phyloP scores from a whole-genome alignment of 2,329 filamentous ascomycete genomes.

The Dactylella cylindrospora region DNA sequence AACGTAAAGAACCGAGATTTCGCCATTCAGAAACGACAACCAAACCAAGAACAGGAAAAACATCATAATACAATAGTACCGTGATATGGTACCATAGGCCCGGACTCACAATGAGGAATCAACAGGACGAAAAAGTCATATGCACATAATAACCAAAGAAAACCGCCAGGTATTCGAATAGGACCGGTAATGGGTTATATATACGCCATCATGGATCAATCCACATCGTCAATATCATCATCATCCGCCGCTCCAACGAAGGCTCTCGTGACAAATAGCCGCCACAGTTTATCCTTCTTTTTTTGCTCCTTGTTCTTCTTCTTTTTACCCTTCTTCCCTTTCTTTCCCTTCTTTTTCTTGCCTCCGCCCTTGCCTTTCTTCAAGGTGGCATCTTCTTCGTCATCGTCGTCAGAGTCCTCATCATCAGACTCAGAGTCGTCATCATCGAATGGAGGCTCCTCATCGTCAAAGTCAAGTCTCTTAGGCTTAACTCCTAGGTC shows the following conservation, averaged over 20 bases:
- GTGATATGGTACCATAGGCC: neutral
- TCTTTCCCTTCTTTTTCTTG: slow-evolving; percentile 39
- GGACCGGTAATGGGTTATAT: no score
- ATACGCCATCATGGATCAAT: no score
- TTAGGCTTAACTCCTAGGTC: slow-evolving; percentile 50
- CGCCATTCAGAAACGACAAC: no score
- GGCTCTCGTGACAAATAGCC: slow-evolving; percentile 50
- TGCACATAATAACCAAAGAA: neutral
- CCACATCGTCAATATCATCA: slow-evolving; percentile 36
- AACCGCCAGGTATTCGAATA: no score
- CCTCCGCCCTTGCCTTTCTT: slow-evolving; percentile 10
- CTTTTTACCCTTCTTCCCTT: slow-evolving; percentile 43
- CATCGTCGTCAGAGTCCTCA: slow-evolving; percentile 44
- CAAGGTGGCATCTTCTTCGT: slow-evolving; percentile 53
- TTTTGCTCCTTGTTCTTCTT: slow-evolving; percentile 44
- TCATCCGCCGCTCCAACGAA: slow-evolving; percentile 46
- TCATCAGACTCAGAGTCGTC: slow-evolving; percentile 24
- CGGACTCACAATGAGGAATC: neutral
- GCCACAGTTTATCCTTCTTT: slow-evolving; percentile 53
- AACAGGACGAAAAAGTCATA: neutral
- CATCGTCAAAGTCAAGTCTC: slow-evolving; percentile 28
- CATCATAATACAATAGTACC: neutral
- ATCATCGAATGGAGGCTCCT: slow-evolving; percentile 8
- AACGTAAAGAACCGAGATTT: neutral
- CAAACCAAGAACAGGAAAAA: neutral